Base-by-base conservation (phyloP, 768 basidiomycete species). In the Astraeus odoratus region DNA sequence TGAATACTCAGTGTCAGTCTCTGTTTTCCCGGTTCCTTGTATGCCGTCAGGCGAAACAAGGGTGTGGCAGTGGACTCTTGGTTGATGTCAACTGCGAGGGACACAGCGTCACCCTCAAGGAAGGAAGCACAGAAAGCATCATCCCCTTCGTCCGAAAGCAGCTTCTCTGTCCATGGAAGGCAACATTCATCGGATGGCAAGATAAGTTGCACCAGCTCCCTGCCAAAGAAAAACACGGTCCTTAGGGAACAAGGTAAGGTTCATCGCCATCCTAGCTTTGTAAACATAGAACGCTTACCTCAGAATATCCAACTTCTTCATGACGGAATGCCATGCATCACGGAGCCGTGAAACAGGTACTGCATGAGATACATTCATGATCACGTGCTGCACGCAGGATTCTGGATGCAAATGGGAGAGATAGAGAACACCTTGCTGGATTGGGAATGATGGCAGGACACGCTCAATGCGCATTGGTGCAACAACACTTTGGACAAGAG, bases 391-490 rank as follows among this genome's bases (percentile, higher is more conserved):
- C 9, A 75, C 69, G 51, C 71, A 74, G 43, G 72, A 61, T 1
- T 61, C 59, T 31, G 62, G 57, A 20, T 58, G 48, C n/a, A 63
- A 60, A 25, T 61, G 61, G 4, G 72, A 70, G 27, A 68, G 64
- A 39, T 68, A 66, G 40, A 75, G 53, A 15, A 75, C 67, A 18
- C 74, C 74, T 55, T 73, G 72, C 47, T 75, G 74, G 12, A 74
- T 60, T 16, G 72, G 60, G 42, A 74, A 71, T 23, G 74, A 60
- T 16, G 74, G 73, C 19, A 72, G 69, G 43, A 65, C 50, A 10
- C 39, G 44, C 27, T 36, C 49, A 8, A 61, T 36, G 13, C 40
- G 44, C 5, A 42, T 10, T 10, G 34, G 43, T 2, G 49, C 39
- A 12, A 48, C 10, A 25, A 35, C 43, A 35, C 50, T 34, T 37